Evolutionary conservation across 2,329 filamentous ascomycete genomes (phyloP).

Genomic region (Teratosphaeria pseudoeucalypti): DNA sequence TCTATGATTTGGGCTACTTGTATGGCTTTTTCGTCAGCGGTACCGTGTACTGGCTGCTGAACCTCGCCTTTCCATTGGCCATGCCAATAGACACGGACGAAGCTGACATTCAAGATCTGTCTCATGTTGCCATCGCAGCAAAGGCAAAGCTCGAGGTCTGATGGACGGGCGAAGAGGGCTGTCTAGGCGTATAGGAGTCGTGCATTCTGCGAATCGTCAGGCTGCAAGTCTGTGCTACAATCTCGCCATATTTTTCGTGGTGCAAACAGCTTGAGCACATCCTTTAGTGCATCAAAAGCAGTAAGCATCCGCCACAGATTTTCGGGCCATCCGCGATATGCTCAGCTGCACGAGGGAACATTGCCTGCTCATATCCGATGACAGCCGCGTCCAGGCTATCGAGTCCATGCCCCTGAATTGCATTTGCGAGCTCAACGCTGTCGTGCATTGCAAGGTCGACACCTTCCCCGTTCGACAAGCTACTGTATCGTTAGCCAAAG

Average conservation of each 20-base stretch:
- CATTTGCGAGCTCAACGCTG: slow-evolving; percentile 38
- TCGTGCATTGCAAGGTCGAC: slow-evolving; percentile 50
- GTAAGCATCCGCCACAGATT: not conserved
- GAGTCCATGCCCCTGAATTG: slow-evolving; percentile 27
- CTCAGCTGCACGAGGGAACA: slow-evolving; percentile 20
- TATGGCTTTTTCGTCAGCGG: not conserved
- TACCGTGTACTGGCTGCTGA: not conserved
- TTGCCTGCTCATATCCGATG: slow-evolving; percentile 21
- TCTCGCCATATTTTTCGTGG: not conserved
- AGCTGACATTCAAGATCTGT: not conserved
- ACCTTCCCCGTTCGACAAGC: slow-evolving; percentile 47
- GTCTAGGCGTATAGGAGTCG: no score
- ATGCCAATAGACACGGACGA: not conserved
- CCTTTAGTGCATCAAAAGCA: not conserved
- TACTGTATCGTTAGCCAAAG: not conserved
- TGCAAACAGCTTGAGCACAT: not conserved
- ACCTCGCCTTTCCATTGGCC: not conserved
- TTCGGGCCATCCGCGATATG: slow-evolving; percentile 4
- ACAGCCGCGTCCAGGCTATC: slow-evolving; percentile 17
- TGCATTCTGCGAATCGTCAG: no score
- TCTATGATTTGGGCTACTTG: not conserved
- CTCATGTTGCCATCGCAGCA: not conserved
- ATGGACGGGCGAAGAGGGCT: not conserved
- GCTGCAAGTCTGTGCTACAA: no score
- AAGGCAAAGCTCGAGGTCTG: not conserved